Base-by-base conservation (phyloP, 2,329 filamentous ascomycete genomes). In the Fulvia fulva region DNA sequence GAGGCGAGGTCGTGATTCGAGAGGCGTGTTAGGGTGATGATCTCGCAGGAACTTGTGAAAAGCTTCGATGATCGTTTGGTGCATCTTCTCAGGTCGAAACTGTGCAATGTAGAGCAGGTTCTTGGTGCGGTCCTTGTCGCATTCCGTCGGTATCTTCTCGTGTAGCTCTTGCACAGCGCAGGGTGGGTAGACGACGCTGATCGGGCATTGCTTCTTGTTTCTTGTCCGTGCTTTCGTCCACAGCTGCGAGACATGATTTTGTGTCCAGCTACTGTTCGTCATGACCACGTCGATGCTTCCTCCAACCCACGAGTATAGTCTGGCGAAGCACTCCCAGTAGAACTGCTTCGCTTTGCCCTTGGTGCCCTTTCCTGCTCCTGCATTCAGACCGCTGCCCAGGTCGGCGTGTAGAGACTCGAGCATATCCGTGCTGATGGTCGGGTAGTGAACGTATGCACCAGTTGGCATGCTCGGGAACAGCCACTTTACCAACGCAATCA, bases 391-490 rank as follows among this genome's bases (percentile, higher is more conserved):
- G 84, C 87, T 56, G 73, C 88, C 50, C 3, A 61, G 62, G 8
- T 66, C 64, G 8, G 88, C 84, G 65, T 91, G 84, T 8, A 66
- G 55, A 7, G 65, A 67, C 22, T 85, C 83, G 3, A 99, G 84
- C 94, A 99, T 99, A 70, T 99, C 94, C 52, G 91, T 99, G 2
- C 92, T 97, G 55, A 99, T 99, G 56, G 93, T 97, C 0, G 94
- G 94, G 72, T 97, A 99, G 76, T 99, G 94, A 1, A 97, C 92
- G 71, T 99, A 99, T 53, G 94, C 92, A 47, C 85, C 91, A 0
- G 91, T 97, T 0, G 93, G 90, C 1, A 97, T 83, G 34, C 77
- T 74, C 0, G 83, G 88, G 71, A 97, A 97, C 23, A 97, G 80
- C 63, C 89, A 82, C 71, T 91, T 94, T 74, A 82, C 89, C 2